Base-by-base conservation (phyloP, 2,329 filamentous ascomycete species). In the Ceratocystis cubensis region DNA sequence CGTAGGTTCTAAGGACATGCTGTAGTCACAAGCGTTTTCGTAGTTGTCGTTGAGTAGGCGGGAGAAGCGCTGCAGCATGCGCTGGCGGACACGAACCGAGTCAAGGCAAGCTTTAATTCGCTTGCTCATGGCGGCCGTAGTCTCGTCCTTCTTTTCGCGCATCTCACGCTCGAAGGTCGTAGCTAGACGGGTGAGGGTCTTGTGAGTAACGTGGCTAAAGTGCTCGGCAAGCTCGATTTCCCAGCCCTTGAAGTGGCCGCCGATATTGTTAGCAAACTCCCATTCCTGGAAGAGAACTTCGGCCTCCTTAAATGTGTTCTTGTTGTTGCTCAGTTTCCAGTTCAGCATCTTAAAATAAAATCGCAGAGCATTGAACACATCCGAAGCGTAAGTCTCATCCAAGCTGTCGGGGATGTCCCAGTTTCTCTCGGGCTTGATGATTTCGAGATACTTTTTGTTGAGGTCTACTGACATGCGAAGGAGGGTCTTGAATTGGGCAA, bases 311-410 rank as follows among this genome's bases (percentile, higher is more conserved):
- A 99, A 99, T 0, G 92, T 96, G 77, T 97, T 99, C 75, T 96
- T 97, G 79, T 97, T 97, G 66, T 91, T 90, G 71, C 89, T 92
- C 65, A 99, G 80, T 75, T 97, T 97, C 91, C 92, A 97, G 74
- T 97, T 96, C 57, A 99, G 80, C 83, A 99, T 92, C 75, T 93
- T 94, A 81, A 99, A 99, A 76, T 99, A 99, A 75, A 96, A 97
- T 74, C 93, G 95, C 71, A 99, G 80, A 0, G 93, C 92, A 72
- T 96, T 93, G 56, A 99, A 77, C 8, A 97, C 90, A 20, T 95
- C 90, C 44, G 87, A 83, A 73, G 97, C 94, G 72, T 97, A 99
- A 53, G 91, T 91, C 73, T 99, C 94, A 73, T 97, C 94, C 70
- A 99, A 95, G 76, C 92, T 96, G 7, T 92, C 91, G 2, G 94